Conservation (phyloP, 306 rosid genomes). For the Arachis stenosperma region DNA sequence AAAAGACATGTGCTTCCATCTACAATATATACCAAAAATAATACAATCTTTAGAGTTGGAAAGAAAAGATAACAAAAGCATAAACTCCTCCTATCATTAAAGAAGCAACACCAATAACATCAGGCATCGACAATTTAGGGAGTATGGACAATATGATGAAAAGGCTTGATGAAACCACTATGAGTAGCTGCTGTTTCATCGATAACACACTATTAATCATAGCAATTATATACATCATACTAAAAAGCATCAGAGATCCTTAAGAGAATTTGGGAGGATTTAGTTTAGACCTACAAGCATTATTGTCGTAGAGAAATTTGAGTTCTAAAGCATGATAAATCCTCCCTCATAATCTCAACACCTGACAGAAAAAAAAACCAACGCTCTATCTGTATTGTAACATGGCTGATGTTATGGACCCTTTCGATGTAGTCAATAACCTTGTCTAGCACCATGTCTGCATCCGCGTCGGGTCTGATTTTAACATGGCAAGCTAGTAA, state of each 20-base stretch:
- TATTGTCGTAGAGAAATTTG: slow-evolving; percentile 28
- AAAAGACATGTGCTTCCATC: slow-evolving; percentile 62
- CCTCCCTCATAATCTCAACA: slow-evolving; percentile 33
- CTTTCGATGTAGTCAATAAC: slow-evolving; percentile 67
- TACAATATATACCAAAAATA: slow-evolving; percentile 38
- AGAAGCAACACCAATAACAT: slow-evolving; percentile 26
- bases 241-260: slow-evolving; percentile 3
- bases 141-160: slow-evolving; percentile 5
- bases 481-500: slow-evolving; percentile 82
- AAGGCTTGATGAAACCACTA: slow-evolving; percentile 3
- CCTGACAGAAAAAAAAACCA: slow-evolving; percentile 16
- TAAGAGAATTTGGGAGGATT: slow-evolving; percentile 6
- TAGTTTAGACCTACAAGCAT: slow-evolving; percentile 19
- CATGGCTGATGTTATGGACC: slow-evolving; percentile 79
- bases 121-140: slow-evolving; percentile 2
- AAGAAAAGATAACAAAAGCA: slow-evolving; percentile 16
- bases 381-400: slow-evolving; percentile 78
- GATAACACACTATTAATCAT: slow-evolving; percentile 16
- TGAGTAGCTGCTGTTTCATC: neutral
- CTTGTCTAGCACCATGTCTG: slow-evolving; percentile 68
- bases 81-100: neutral
- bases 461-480: slow-evolving; percentile 72
- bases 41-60: slow-evolving; percentile 13
- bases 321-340: slow-evolving; percentile 34
- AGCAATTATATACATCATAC: slow-evolving; percentile 30